Evolutionary conservation across 176 grass and related monocot species (phyloP), one percentile per base, ranked within the genome.

Genomic region (Hyparrhenia diplandra): DNA sequence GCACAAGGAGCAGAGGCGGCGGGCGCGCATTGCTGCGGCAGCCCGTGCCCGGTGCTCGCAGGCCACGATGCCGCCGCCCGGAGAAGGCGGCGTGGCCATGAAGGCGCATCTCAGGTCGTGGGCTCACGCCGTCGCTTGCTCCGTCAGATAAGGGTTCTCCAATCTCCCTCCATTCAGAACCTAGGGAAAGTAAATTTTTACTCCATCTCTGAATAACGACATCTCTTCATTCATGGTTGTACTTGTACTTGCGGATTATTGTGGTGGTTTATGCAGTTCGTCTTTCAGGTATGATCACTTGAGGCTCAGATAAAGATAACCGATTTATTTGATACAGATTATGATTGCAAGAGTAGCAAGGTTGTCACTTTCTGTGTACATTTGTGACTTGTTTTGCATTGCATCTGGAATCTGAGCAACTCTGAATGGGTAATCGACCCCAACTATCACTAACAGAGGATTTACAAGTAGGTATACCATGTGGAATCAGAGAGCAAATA

Each of bases 101-200:
- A 91, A 83, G 83, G 76, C 45, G 31, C 92, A 91, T 23, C 80
- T 94, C 16, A 89, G 79, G 64, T 91, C 86, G n/a, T 91, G 89
- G 92, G 92, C 92, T 71, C 83, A 91, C 39, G 92, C 89, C 4
- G 83, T 94, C 59, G 92, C 86, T 64, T 89, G 86, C 47, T 85
- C 92, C 1, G 83, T 94, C 60, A 89, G 77, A 82, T 91, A 28
- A 82, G 78, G 51, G 23, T 10, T 17, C 36, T 14, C 21, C 4
- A 4, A n/a, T n/a, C n/a, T n/a, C n/a, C n/a, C 2, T 39, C 3
- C 39, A 54, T 52, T 46, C 39, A 83, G 10, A 58, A 20, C 1
- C 20, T n/a, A 10, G 2, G 20, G 51, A 9, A n/a, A n/a, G 20
- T 9, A 3, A n/a, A n/a, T 47, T 11, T 24, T 62, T 37, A 16